Evolutionary conservation across 1,284 basidiomycete species (phyloP), one percentile per base, ranked within the genome.

Genomic region (Exsudoporus floridanus): DNA sequence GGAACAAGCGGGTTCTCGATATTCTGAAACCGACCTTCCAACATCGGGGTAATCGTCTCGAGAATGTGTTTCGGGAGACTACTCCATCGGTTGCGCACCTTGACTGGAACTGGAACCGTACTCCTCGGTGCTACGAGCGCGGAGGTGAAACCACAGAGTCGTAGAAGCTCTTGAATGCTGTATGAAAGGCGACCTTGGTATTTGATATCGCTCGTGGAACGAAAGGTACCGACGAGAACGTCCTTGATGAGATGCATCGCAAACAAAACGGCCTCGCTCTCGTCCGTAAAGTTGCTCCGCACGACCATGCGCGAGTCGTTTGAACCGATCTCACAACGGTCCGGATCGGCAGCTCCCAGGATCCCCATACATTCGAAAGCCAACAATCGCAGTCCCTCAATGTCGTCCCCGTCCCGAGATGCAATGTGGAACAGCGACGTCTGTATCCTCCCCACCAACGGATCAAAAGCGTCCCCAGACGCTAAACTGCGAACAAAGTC

Each of bases 271-370:
- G 91, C 83, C 70, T 98, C 96, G 16, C 80, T 78, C 47, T 88
- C 83, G 56, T 96, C 89, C 4, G 76, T 78, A 66, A 96, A 98
- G 70, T 99, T 95, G 63, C 80, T 82, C 52, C 87, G 76, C 47
- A 98, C 79, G 35, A 92, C 80, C 73, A 90, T 86, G 36, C 82
- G 79, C 3, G 81, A 72, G 56, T 89, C 85, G 31, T 79, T 78
- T 35, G 78, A 68, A 1, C 74, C 73, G 37, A 91, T 76, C 57
- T 93, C 89, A 65, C 93, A 89, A 51, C 97, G 83, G 74, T 99
- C 97, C 1, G 97, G 95, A 72, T 99, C 97, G 18, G 97, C 81
- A 1, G 97, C 97, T 7, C 97, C 97, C 5, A 99, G 73, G n/a
- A 92, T 82, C 1, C 96, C 94, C 46, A 99, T 84, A 67, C 94